These are phyloP conservation scores for Nepenthes alata DNA, from an alignment of 179 eudicot genomes.

Conservation along the genomic window DNA sequence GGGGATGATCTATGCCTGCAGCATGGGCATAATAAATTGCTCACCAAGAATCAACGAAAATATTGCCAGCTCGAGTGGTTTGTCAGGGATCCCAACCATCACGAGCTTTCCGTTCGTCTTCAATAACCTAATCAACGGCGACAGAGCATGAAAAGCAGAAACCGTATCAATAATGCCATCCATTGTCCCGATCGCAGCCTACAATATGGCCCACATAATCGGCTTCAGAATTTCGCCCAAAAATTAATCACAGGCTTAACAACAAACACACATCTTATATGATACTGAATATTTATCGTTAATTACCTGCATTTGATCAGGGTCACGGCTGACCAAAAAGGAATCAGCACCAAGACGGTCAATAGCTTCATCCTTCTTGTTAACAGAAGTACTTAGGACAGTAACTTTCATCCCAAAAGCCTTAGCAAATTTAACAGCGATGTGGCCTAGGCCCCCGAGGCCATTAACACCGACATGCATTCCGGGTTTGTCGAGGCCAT, in stretches of 20 bases:
- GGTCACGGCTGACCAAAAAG: conserved; percentile 18
- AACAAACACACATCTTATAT: too few species aligned
- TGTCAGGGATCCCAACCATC: not conserved
- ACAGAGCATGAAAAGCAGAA: not conserved
- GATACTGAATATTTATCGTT: too few species aligned
- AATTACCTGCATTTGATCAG: conserved; percentile 16
- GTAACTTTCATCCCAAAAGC: conserved; percentile 22
- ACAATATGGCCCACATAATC: not conserved
- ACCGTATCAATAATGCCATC: conserved; percentile 4
- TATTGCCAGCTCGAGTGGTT: not conserved
- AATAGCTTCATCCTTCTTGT: conserved; percentile 20
- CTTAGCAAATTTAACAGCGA: conserved; percentile 14
- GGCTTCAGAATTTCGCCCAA: too few species aligned
- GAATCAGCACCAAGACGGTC: conserved; percentile 14
- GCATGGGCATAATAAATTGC: not conserved
- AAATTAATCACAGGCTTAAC: too few species aligned
- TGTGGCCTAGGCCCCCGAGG: not conserved
- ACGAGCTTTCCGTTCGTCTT: conserved; percentile 1
- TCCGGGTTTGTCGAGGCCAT: conserved; percentile 4
- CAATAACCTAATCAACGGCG: conserved; percentile 3
- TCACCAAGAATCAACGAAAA: not conserved
- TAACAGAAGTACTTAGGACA: conserved; percentile 21
- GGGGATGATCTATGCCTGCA: too few species aligned
- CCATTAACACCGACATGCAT: conserved; percentile 1
- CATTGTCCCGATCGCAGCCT: conserved; percentile 1